These are phyloP conservation scores for Eimeria acervulina DNA, from an alignment of 169 alveolate species.

Conservation along the genomic window DNA sequence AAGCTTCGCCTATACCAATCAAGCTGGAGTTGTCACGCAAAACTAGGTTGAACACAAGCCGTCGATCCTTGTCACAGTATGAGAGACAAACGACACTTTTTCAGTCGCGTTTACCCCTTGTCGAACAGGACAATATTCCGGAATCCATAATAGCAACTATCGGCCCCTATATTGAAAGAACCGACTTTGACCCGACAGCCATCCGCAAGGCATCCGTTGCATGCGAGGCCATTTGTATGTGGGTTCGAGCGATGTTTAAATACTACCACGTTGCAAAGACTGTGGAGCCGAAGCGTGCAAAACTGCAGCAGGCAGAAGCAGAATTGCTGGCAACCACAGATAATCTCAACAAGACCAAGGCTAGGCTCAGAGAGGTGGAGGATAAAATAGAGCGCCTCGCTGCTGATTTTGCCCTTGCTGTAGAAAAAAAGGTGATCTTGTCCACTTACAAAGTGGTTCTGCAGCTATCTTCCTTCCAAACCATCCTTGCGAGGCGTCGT, in stretches of 20 bases:
- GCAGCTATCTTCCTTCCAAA: neutral
- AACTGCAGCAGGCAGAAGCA: conserved; percentile 95
- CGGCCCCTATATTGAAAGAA: conserved; percentile 94
- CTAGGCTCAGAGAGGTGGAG: conserved; percentile 94
- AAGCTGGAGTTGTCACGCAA: neutral
- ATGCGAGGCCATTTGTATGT: conserved; percentile 95
- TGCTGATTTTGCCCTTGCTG: conserved; percentile 92
- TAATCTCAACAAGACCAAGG: conserved; percentile 92
- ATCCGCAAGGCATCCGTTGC: conserved; percentile 94
- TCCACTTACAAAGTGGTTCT: neutral
- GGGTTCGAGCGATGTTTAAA: conserved; percentile 97
- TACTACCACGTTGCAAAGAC: conserved; percentile 96
- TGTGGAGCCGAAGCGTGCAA: conserved; percentile 95
- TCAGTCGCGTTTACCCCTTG: conserved; percentile 88
- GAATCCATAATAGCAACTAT: conserved; percentile 96
- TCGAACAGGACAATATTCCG: conserved; percentile 96
- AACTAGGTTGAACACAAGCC: neutral
- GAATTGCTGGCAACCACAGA: conserved; percentile 95
- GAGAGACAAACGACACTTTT: no score
- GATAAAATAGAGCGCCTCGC: conserved; percentile 94
- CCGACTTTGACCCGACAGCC: conserved; percentile 91
- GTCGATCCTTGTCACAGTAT: conserved; percentile 80
- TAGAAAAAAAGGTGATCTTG: conserved; percentile 90
- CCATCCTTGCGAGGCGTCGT: neutral
- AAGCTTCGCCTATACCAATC: neutral